Base-by-base conservation (phyloP, 257 asterid species). In the Solanum corneliomulleri region DNA sequence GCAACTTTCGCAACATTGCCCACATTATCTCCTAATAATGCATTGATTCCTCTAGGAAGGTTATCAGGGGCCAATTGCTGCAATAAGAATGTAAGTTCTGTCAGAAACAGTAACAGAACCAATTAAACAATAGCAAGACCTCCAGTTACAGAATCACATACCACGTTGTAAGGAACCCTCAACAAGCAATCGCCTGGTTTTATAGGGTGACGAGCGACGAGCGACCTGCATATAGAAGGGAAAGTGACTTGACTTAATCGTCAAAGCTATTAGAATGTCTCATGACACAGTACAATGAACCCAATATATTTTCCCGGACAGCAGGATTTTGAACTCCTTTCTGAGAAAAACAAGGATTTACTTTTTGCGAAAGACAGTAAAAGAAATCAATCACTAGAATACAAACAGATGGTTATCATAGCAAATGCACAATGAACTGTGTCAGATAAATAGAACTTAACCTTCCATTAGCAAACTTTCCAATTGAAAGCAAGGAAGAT, bases 61-160 rank as follows among this genome's bases (percentile, higher is more conserved):
- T 95, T 91, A 85, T 95, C 95, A n/a, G 95, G 92, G 84, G 95
- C 85, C 71, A 97, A 88, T 86, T 95, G 98, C 91, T 93, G 92
- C 62, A 86, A 70, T 82, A 41, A 62, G 37, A 90, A 35, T 58
- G 29, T 11, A 72, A 9, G 25, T 16, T 83, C 66, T 23, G 12
- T 71, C 82, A 41, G 82, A 29, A 20, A 33, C 27, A 16, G 33
- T 41, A 44, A 83, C 44, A 11, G 49, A 81, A 27, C 7, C 69
- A 39, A 47, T 23, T 39, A 31, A 83, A 74, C 58, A 41, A 25
- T 58, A 37, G 16, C 23, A n/a, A n/a, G n/a, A 62, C 11, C 29
- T 56, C 68, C 35, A 39, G 18, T 11, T n/a, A 84, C 39, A 15
- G 29, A 86, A 35, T 66, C 33, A 47, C 86, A 42, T 87, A 91